Evolutionary conservation across 2,329 filamentous ascomycete genomes (phyloP).

Genomic region (Pseudopyricularia cyperi): DNA sequence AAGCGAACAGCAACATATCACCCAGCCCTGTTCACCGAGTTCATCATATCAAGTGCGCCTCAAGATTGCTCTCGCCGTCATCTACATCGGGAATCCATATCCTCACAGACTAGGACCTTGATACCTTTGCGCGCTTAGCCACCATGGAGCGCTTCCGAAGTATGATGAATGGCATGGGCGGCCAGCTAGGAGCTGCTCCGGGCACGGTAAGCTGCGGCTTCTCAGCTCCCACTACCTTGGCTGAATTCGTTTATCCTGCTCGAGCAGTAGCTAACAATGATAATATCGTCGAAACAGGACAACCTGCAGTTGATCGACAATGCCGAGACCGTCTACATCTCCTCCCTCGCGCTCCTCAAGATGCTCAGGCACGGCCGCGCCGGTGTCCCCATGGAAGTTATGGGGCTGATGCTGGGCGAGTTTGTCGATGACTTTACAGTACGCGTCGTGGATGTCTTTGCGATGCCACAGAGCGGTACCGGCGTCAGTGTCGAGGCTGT

Average conservation of each 20-base stretch:
- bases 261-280: neutral
- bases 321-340: constrained; percentile 98
- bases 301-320: constrained; percentile 91
- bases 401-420: constrained; percentile 97
- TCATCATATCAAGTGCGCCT: neutral
- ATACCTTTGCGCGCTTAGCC: constrained; percentile 4
- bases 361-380: constrained; percentile 97
- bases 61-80: neutral
- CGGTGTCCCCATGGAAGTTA: constrained; percentile 99
- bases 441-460: constrained; percentile 95
- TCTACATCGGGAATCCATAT: neutral
- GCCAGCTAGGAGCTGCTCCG: constrained; percentile 40
- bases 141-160: constrained; percentile 84
- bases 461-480: constrained; percentile 97
- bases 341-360: constrained; percentile 90
- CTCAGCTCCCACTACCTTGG: neutral
- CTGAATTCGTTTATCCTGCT: neutral
- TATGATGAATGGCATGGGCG: constrained; percentile 67
- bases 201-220: constrained; percentile 39
- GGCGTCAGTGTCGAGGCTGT: constrained; percentile 97
- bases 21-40: neutral
- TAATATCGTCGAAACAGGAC: constrained; percentile 42
- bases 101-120: neutral
- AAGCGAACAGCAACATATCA: neutral
- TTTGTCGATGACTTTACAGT: constrained; percentile 99